Percentiles rank a stretch among this genome's conserved stretches.
Conservation (phyloP, 805 yeast genomes). For the Candida alai region DNA sequence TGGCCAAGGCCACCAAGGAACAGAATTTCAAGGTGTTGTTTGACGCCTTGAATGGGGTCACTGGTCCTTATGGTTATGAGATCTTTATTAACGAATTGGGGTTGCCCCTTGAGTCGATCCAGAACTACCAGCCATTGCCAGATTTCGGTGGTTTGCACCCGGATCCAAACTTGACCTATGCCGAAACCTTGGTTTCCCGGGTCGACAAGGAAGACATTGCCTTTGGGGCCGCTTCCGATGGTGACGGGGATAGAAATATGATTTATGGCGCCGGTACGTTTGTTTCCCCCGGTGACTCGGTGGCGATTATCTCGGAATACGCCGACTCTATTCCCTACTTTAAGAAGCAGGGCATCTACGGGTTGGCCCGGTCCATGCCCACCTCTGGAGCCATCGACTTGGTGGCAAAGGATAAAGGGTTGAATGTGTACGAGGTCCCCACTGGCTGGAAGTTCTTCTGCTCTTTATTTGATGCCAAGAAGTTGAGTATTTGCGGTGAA, state of each 20-base stretch:
- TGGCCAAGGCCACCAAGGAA: constrained; percentile 45
- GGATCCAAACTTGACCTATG: constrained; percentile 95
- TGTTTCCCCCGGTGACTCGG: constrained; percentile 98
- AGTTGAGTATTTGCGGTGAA: constrained; percentile 95
- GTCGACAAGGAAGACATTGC: constrained; percentile 83
- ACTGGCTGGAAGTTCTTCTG: constrained; percentile 99
- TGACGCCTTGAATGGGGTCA: constrained; percentile 91
- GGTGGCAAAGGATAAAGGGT: constrained; percentile 75
- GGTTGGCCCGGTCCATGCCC: constrained; percentile 97
- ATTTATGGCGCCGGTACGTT: constrained; percentile 92
- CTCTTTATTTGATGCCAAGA: constrained; percentile 88
- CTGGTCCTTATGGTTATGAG: constrained; percentile 91
- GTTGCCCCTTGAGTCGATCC: constrained; percentile 63
- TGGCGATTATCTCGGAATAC: constrained; percentile 94
- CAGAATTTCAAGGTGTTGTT: constrained; percentile 69
- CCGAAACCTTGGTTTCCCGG: constrained; percentile 74
- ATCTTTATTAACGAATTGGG: constrained; percentile 85
- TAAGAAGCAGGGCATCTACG: constrained; percentile 77
- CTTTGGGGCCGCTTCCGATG: constrained; percentile 98
- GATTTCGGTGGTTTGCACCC: constrained; percentile 98
- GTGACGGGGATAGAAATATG: constrained; percentile 99
- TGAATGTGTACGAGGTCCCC: constrained; percentile 88
- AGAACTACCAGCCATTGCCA: constrained; percentile 73
- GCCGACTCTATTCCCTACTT: constrained; percentile 90
- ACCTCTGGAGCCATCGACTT: constrained; percentile 91